Base-by-base conservation (phyloP, 768 basidiomycete species). In the Pleurotus tuber-regium region DNA sequence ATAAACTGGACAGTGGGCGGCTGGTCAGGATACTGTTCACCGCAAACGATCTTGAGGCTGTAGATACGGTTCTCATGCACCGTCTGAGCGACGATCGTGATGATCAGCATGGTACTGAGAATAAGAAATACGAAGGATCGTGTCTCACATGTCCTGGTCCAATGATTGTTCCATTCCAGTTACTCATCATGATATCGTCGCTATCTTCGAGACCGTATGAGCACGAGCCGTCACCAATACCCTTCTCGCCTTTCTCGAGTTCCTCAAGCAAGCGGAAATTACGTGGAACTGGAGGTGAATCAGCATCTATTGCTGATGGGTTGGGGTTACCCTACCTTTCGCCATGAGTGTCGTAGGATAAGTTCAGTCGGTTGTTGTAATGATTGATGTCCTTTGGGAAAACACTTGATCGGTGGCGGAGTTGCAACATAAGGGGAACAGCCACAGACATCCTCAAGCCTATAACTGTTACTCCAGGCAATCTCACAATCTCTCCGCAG, bases 41-140 rank as follows among this genome's bases (percentile, higher is more conserved):
- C 89, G 61, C 96, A 98, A 62, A 76, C 74, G 65, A 99, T 95
- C 73, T 87, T 89, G 62, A 99, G 81, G 46, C 85, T 87, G 81
- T 98, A 99, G 72, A 98, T 99, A 49, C 97, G 83, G 73, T 98
- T 99, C 80, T 99, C 96, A 70, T 98, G 94, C 3, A 96, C 92
- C 19, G 94, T 96, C 91, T 96, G 59, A 12, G 43, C 59, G 58
- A 28, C 26, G n/a, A 23, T 43, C 26, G 14, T 8, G 16, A 23
- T 25, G 36, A 40, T 39, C 36, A 50, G 28, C 29, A 12, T n/a
- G 7, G 23, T 19, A 28, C n/a, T 46, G 43, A 10, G 40, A 41
- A 23, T 28, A 38, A 52, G 23, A 44, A 35, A 56, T 35, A 30
- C 50, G 57, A 52, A 49, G 49, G 35, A 24, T 24, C 3, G 28